These are phyloP conservation scores for Tilletiaria anomala DNA, from an alignment of 1,284 basidiomycete genomes.

Conservation along the genomic window DNA sequence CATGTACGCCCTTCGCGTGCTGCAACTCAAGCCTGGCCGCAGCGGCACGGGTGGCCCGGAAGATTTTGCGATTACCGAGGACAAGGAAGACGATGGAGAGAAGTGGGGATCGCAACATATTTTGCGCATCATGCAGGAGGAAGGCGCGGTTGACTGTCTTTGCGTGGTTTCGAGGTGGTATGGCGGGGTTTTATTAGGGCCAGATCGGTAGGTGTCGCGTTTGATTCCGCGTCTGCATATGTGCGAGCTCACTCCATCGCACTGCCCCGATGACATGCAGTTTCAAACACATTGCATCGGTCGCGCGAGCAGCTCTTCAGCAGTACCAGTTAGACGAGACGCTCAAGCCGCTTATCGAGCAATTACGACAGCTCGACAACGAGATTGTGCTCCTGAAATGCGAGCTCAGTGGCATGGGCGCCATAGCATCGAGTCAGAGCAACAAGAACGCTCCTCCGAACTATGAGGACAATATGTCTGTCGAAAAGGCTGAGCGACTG, in stretches of 20 bases:
- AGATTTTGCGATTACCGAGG: constrained; percentile 31
- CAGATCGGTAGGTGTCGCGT: too few species aligned
- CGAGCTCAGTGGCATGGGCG: background rate
- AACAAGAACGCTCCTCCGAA: background rate
- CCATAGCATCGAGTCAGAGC: background rate
- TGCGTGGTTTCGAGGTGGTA: constrained; percentile 46
- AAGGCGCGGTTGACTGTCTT: constrained; percentile 29
- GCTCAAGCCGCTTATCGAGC: constrained; percentile 10
- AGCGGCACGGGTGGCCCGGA: constrained; percentile 22
- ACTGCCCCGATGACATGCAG: too few species aligned
- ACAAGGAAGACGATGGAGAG: constrained; percentile 34
- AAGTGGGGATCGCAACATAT: constrained; percentile 27
- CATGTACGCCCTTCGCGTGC: constrained; percentile 30
- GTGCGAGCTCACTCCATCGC: too few species aligned
- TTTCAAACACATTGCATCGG: constrained; percentile 61
- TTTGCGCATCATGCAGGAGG: constrained; percentile 16
- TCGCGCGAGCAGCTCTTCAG: constrained; percentile 56
- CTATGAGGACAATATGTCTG: constrained; percentile 14
- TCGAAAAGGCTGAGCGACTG: constrained; percentile 15
- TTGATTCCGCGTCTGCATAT: too few species aligned
- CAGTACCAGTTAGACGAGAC: constrained; percentile 49
- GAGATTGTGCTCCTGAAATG: constrained; percentile 6
- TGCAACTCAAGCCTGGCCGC: constrained; percentile 27
- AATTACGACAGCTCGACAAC: constrained; percentile 16
- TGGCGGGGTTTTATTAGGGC: constrained; percentile 58